Percentiles rank a stretch among this genome's conserved stretches.
Conservation (phyloP, 331 rosid genomes). For the Rosa hybrid region DNA sequence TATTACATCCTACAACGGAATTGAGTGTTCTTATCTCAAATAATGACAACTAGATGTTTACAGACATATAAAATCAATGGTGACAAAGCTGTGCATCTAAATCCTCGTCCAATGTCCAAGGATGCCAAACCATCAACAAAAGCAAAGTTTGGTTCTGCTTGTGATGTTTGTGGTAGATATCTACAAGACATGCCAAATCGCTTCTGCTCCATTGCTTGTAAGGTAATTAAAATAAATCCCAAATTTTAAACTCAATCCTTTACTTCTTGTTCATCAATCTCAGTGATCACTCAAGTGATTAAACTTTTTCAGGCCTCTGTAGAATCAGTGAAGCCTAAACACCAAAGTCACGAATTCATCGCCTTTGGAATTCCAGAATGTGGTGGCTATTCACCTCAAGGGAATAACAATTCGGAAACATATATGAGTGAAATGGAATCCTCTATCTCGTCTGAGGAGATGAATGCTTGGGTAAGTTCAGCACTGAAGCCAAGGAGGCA, state of each 20-base stretch:
- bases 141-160: conserved; percentile 65
- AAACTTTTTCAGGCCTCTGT: conserved; percentile 51
- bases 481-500: conserved; percentile 67
- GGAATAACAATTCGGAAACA: conserved; percentile 52
- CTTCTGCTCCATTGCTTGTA: conserved; percentile 89
- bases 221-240: conserved; percentile 49
- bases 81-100: conserved; percentile 85
- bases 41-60: conserved; percentile 21
- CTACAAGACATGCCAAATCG: conserved; percentile 78
- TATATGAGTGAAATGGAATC: conserved; percentile 65
- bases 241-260: neutral
- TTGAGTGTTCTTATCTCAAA: conserved; percentile 12
- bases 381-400: conserved; percentile 41
- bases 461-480: conserved; percentile 39
- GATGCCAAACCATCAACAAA: conserved; percentile 57
- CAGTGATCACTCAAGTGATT: conserved; percentile 3
- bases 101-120: conserved; percentile 74
- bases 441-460: conserved; percentile 69
- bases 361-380: conserved; percentile 37
- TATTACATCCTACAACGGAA: neutral
- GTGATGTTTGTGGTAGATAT: conserved; percentile 85
- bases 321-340: conserved; percentile 45
- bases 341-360: conserved; percentile 27
- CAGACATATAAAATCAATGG: conserved; percentile 92
- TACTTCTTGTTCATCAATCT: neutral